Evolutionary conservation across 169 alveolate genomes (phyloP).

Genomic region (Plasmodium gallinaceum): DNA sequence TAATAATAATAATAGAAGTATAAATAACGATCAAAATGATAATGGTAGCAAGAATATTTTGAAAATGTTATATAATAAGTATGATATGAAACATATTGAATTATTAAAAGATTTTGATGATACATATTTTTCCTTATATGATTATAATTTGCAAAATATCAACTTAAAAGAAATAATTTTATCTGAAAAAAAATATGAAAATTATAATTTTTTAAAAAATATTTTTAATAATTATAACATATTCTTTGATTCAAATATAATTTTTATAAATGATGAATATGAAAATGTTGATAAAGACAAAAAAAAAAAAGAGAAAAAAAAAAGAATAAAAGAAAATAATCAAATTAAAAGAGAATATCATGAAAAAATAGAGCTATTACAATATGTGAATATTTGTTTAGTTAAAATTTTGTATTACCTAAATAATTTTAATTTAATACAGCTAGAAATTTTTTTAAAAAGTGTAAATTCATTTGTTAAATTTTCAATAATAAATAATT

Average conservation of each 20-base stretch:
- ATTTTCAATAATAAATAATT: conserved; percentile 57
- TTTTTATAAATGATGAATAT: conserved; percentile 1
- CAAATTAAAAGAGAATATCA: conserved; percentile 50
- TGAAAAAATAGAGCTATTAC: conserved; percentile 58
- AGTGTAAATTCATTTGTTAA: conserved; percentile 68
- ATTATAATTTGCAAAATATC: conserved; percentile 23
- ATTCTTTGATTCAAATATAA: conserved; percentile 61
- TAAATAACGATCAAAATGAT: background rate
- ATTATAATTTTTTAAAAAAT: conserved; percentile 39
- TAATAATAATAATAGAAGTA: background rate
- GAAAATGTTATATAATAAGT: background rate
- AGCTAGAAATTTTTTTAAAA: conserved; percentile 61
- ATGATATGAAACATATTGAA: background rate
- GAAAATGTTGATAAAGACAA: background rate
- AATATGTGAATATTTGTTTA: conserved; percentile 67
- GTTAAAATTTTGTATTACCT: conserved; percentile 70
- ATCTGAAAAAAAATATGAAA: conserved; percentile 17
- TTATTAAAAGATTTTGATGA: background rate
- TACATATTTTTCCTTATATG: background rate
- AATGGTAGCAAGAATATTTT: background rate
- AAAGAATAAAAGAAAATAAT: conserved; percentile 28
- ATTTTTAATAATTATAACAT: conserved; percentile 49
- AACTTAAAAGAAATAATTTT: conserved; percentile 35
- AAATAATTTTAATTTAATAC: conserved; percentile 68
- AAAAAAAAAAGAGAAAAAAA: conserved; percentile 17